Percentiles rank a stretch among this genome's conserved stretches.
Evolutionary conservation across 371 early-diverging fungal genomes (phyloP).

Genomic region (Mucor velutinosus): DNA sequence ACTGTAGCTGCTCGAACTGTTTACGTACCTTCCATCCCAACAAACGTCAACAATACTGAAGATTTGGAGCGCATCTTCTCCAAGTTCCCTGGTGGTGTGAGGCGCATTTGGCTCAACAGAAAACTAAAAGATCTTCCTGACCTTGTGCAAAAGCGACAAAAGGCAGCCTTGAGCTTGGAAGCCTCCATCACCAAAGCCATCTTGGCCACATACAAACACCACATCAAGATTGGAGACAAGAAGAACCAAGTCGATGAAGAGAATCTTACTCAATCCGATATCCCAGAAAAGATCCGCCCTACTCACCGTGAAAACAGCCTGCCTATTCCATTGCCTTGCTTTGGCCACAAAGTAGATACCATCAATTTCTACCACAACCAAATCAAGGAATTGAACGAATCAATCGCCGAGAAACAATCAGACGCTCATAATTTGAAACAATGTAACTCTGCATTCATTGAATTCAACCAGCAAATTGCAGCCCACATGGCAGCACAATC

Average conservation of each 20-base stretch:
- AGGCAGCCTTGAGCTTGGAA: slow-evolving; percentile 56
- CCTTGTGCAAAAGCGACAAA: slow-evolving; percentile 58
- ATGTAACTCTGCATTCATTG: slow-evolving; percentile 76
- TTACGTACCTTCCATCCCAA: slow-evolving; percentile 64
- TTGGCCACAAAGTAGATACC: slow-evolving; percentile 73
- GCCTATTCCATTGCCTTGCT: slow-evolving; percentile 39
- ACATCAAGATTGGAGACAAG: slow-evolving; percentile 21
- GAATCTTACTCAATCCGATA: slow-evolving; percentile 17
- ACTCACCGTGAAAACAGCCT: slow-evolving; percentile 59
- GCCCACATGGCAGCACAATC: slow-evolving; percentile 87
- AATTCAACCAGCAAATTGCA: slow-evolving; percentile 77
- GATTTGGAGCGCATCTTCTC: slow-evolving; percentile 56
- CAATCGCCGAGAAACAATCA: slow-evolving; percentile 48
- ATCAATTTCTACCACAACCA: slow-evolving; percentile 59
- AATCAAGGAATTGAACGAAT: slow-evolving; percentile 57
- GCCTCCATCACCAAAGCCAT: slow-evolving; percentile 51
- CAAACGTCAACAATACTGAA: slow-evolving; percentile 47
- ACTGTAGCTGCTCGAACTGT: slow-evolving; percentile 69
- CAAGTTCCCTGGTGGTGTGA: slow-evolving; percentile 76
- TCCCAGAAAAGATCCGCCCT: slow-evolving; percentile 60
- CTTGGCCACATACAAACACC: slow-evolving; percentile 47
- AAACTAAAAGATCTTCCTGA: slow-evolving; percentile 56
- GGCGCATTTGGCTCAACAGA: slow-evolving; percentile 70
- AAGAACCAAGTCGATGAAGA: slow-evolving; percentile 15
- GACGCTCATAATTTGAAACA: slow-evolving; percentile 20